These are phyloP conservation scores for Nannochloropsis salina DNA, from an alignment of 108 stramenopile species.

Conservation along the genomic window DNA sequence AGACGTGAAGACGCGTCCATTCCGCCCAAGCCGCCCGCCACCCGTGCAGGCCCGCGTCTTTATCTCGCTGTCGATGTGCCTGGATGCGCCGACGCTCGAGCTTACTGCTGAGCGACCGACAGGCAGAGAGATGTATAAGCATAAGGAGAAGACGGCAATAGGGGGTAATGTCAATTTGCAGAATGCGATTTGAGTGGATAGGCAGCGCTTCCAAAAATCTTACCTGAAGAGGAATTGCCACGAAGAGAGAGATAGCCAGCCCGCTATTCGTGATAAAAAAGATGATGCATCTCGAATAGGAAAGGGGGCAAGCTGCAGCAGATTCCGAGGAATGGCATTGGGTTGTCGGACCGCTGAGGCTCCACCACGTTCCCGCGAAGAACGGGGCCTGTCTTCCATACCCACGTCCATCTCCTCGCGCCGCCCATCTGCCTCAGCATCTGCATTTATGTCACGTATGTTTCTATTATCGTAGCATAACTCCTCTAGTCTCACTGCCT, in stretches of 20 bases:
- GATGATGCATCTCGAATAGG: background rate
- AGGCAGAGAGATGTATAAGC: background rate
- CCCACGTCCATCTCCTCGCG: too few relatives aligned
- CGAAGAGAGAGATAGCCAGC: background rate
- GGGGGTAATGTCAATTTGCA: background rate
- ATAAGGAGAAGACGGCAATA: background rate
- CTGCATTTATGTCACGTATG: too few relatives aligned
- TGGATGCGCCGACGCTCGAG: background rate
- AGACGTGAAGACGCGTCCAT: background rate
- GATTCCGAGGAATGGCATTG: background rate
- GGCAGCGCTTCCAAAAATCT: background rate
- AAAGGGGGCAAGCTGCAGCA: background rate
- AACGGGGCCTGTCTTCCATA: too few relatives aligned
- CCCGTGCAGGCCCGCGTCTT: background rate
- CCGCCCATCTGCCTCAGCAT: too few relatives aligned
- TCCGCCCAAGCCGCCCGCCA: conserved; percentile 7
- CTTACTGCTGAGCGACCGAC: background rate
- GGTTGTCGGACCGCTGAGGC: too few relatives aligned
- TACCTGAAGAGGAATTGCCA: background rate
- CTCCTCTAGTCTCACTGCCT: background rate
- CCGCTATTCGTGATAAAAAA: background rate
- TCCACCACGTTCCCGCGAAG: too few relatives aligned
- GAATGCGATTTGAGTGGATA: too few relatives aligned
- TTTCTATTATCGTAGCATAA: background rate
- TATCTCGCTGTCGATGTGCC: background rate